A percentile compares a stretch with the other conserved stretches of the same genome.
These are phyloP conservation scores for Kuraishia capsulata DNA, from an alignment of 805 yeast genomes.

Conservation along the genomic window DNA sequence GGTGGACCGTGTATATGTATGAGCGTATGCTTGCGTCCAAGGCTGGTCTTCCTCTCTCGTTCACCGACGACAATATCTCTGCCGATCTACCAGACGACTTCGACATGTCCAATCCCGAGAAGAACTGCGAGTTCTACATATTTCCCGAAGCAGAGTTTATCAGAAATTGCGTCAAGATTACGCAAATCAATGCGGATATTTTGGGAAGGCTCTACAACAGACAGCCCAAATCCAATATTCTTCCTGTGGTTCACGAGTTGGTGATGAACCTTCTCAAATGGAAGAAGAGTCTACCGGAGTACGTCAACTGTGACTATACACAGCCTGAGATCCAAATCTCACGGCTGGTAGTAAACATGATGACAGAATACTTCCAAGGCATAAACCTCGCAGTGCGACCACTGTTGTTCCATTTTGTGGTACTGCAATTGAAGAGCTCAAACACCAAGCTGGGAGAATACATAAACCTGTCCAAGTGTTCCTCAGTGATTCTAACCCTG, in stretches of 20 bases:
- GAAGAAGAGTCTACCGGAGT: constrained; percentile 58
- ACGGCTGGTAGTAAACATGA: constrained; percentile 60
- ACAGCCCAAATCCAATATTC: constrained; percentile 67
- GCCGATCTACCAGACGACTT: constrained; percentile 69
- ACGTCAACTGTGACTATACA: constrained; percentile 54
- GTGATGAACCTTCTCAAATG: constrained; percentile 60
- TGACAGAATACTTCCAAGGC: constrained; percentile 81
- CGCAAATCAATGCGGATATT: constrained; percentile 70
- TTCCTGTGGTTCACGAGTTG: constrained; percentile 63
- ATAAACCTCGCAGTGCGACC: constrained; percentile 75
- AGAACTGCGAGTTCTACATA: constrained; percentile 53
- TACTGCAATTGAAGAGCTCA: constrained; percentile 43
- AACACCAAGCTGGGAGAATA: constrained; percentile 32
- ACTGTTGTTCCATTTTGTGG: constrained; percentile 64
- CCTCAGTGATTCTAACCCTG: constrained; percentile 57
- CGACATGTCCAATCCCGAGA: constrained; percentile 53
- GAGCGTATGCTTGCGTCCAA: constrained; percentile 72
- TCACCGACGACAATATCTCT: constrained; percentile 76
- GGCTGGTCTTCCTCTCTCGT: constrained; percentile 70
- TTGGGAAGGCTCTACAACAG: constrained; percentile 61
- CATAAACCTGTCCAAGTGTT: constrained; percentile 58
- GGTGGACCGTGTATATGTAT: constrained; percentile 32
- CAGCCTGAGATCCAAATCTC: constrained; percentile 46
- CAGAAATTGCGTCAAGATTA: constrained; percentile 67
- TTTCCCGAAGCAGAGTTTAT: constrained; percentile 76